Conservation (phyloP, 2,329 filamentous ascomycete species). For the Fusarium torulosum region DNA sequence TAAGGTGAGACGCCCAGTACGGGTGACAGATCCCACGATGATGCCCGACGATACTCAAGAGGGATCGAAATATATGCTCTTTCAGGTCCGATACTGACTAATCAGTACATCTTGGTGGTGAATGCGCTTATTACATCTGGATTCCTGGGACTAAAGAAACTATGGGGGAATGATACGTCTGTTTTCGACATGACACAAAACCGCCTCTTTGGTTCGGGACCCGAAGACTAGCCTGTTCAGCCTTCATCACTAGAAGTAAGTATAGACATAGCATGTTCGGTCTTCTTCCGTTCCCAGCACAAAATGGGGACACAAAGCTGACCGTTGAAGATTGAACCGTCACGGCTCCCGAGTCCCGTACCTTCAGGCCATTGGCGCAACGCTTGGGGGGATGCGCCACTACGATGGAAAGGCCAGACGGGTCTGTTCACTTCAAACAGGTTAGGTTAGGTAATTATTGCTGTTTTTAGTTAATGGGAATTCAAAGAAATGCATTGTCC, state of each 20-base stretch:
- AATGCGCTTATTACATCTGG: neutral
- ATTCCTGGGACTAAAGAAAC: neutral
- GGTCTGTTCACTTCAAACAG: no score
- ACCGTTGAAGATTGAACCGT: neutral
- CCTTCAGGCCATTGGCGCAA: rapidly evolving
- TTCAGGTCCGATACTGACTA: neutral
- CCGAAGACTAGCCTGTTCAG: neutral
- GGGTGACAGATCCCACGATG: neutral
- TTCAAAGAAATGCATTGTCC: no score
- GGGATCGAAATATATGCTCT: neutral
- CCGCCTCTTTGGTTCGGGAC: neutral
- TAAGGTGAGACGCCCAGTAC: neutral
- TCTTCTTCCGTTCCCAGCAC: neutral
- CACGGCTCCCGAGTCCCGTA: neutral
- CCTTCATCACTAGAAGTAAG: neutral
- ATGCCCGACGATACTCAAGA: neutral
- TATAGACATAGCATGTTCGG: neutral
- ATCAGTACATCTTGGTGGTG: neutral
- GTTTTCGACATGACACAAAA: no score
- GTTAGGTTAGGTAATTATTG: no score
- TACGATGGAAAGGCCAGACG: no score
- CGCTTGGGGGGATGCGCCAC: no score
- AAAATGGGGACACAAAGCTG: no score
- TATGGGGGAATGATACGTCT: no score
- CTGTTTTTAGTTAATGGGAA: no score